Conservation (phyloP, 2,329 filamentous ascomycete genomes). For the Seiridium cupressi region DNA sequence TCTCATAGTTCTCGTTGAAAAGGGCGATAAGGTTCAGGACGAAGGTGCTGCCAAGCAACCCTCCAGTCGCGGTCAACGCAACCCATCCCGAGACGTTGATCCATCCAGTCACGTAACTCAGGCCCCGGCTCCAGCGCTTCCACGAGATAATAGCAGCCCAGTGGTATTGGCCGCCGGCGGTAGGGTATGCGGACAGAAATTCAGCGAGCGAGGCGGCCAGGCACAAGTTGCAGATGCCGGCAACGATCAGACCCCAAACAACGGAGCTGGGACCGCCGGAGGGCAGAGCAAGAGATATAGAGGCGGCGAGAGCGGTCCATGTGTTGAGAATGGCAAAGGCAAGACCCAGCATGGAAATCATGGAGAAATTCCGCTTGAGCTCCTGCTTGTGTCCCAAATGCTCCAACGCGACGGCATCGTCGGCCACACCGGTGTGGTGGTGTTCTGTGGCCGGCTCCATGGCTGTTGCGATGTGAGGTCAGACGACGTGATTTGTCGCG, state of each 20-base stretch:
- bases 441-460: conserved; percentile 12
- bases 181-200: conserved; percentile 64
- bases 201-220: conserved; percentile 69
- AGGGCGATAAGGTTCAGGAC: conserved; percentile 64
- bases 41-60: conserved; percentile 65
- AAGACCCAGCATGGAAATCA: conserved; percentile 44
- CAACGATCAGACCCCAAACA: conserved; percentile 67
- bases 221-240: conserved; percentile 68
- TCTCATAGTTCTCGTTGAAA: conserved; percentile 54
- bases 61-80: conserved; percentile 65
- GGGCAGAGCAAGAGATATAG: conserved; percentile 53
- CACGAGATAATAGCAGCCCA: conserved; percentile 68
- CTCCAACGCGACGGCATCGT: conserved; percentile 37
- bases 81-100: conserved; percentile 73
- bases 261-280: conserved; percentile 70
- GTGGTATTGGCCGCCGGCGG: conserved; percentile 65
- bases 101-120: conserved; percentile 73
- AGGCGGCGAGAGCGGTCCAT: conserved; percentile 46
- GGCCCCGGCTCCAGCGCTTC: conserved; percentile 56
- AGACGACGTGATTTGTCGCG: too few relatives aligned
- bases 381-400: conserved; percentile 47
- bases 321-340: conserved; percentile 49
- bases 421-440: conserved; percentile 8
- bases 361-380: conserved; percentile 48
- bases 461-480: not conserved